Evolutionary conservation across 306 rosid species (phyloP), one percentile per base, ranked within the genome.

Genomic region (Begonia loranthoides): DNA sequence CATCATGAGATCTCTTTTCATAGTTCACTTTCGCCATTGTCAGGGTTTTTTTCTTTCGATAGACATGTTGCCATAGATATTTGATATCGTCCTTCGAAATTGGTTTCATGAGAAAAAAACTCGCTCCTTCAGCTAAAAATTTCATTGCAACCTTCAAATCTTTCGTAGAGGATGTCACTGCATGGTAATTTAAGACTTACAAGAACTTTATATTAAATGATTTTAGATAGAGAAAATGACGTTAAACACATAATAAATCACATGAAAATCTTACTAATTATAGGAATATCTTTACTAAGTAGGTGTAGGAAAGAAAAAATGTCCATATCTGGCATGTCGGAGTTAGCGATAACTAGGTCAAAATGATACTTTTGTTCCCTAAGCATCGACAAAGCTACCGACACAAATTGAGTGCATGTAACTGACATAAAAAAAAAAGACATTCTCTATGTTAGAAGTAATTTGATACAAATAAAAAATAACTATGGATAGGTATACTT

Each of bases 41-140:
- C 16, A 15, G 16, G 15, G 34, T 10, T 17, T 15, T 15, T 40
- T 9, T 53, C 52, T 66, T 39, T 55, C 41, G 17, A 52, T 57
- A 73, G 41, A 44, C 62, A 0, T 79, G 66, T 44, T 61, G 73
- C 84, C 83, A 76, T 24, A 69, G 16, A 11, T 17, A 51, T 73
- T 69, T 71, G 34, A 79, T 67, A 61, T 76, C 72, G 4, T 61
- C 55, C 47, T 39, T 17, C 12, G 17, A 21, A 54, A 82, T 45
- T 44, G 87, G 93, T 49, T 76, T 82, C 64, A 61, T 10, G 17
- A 76, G 69, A 57, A 76, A 54, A 62, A 57, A 66, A 50, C 73
- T 54, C 17, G 59, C 67, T 39, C 76, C 73, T 66, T 19, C 43
- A 2, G 56, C 52, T 10, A 71, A 41, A 33, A 75, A 74, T 54